Evolutionary conservation across 2,329 filamentous ascomycete genomes (phyloP), one percentile per base, ranked within the genome.

Genomic region (Neonectria magnoliae): DNA sequence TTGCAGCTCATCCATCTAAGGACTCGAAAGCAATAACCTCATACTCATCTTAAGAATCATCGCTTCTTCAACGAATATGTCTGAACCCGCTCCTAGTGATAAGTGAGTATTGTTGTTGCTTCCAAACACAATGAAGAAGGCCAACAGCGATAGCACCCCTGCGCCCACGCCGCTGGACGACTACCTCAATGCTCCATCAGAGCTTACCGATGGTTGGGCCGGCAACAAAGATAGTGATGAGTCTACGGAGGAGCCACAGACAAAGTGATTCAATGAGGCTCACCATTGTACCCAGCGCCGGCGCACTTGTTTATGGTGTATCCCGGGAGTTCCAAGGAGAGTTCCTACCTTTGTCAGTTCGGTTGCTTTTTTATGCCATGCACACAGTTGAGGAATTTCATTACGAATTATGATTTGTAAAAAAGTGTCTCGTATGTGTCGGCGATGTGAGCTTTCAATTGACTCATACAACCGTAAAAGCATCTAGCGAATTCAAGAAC

Each of bases 171-270:
- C 64, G 1, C 45, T 72, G n/a, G 53, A 64, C 1, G 45, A 33
- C 2, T 73, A 56, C 14, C 10, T 71, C 4, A 38, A 47, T 1
- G 45, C 51, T 11, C 45, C 59, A 4, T 6, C 13, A 3, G 57
- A 71, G 20, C 62, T 74, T 45, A 2, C 56, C 9, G 70, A 71
- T 6, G 44, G 44, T 42, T 68, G 54, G 71, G 68, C 51, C 6
- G 27, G 18, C 18, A 20, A 42, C n/a, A 36, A 41, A 7, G n/a
- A 45, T 52, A 36, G 18, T 9, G 58, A 60, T 3, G 45, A 50
- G 16, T 16, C 36, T n/a, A n/a, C 14, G 6, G 48, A 58, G 1
- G 56, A 41, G 8, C n/a, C 22, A 4, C 14, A 14, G 27, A 25
- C 20, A 22, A 57, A 51, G 14, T 33, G 18, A 47, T 29, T 22